Conservation (phyloP, 495 filamentous ascomycete genomes). For the Hypoxylon rickii region DNA sequence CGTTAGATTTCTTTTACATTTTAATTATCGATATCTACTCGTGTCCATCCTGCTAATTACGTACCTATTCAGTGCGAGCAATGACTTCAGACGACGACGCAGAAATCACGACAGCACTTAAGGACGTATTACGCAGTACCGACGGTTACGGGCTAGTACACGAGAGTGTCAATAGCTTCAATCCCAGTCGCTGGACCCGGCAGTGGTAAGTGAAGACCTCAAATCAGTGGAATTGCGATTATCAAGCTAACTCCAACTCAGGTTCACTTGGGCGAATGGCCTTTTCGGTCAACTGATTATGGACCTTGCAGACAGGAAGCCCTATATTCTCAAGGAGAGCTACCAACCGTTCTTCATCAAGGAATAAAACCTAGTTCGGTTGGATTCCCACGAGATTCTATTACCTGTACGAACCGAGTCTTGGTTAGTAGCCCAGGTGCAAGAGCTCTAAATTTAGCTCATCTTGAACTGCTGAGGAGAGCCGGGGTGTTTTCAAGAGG, state of each 20-base stretch:
- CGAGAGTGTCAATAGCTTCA: slow-evolving; percentile 61
- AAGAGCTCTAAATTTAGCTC: no score
- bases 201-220: slow-evolving; percentile 49
- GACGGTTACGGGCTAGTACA: slow-evolving; percentile 64
- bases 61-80: slow-evolving; percentile 35
- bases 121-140: slow-evolving; percentile 55
- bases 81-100: slow-evolving; percentile 49
- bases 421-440: no score
- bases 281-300: slow-evolving; percentile 70
- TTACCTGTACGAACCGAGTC: neutral
- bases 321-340: slow-evolving; percentile 42
- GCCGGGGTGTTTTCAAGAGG: no score
- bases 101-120: slow-evolving; percentile 54
- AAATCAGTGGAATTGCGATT: neutral
- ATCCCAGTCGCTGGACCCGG: slow-evolving; percentile 59
- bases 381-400: neutral
- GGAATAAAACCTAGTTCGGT: neutral
- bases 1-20: neutral
- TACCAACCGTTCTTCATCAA: slow-evolving; percentile 41
- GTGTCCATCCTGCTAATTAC: neutral
- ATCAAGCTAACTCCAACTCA: slow-evolving; percentile 33
- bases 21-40: neutral
- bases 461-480: no score
- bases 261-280: slow-evolving; percentile 73
- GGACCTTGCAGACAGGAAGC: slow-evolving; percentile 54